A percentile compares a stretch with the other conserved stretches of the same genome.
Evolutionary conservation across 2,329 filamentous ascomycete genomes (phyloP).

Genomic region (Fusarium buxicola): DNA sequence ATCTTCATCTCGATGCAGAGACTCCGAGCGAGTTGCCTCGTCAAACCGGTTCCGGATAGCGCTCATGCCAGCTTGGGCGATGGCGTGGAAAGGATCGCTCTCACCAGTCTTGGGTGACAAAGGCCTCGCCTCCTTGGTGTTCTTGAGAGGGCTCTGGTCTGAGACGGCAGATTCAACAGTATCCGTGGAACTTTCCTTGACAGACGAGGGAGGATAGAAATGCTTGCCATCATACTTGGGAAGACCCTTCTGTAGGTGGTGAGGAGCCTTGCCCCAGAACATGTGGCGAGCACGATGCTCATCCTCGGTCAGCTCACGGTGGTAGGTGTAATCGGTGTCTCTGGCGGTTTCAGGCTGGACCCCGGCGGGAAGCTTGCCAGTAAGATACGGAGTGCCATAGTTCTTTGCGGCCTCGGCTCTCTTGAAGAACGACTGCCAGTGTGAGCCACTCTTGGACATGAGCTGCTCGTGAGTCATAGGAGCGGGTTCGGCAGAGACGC

Average conservation of each 20-base stretch:
- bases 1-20: constrained; percentile 41
- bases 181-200: constrained; percentile 50
- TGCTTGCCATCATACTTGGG: constrained; percentile 75
- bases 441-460: constrained; percentile 27
- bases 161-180: neutral
- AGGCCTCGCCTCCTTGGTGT: constrained; percentile 4
- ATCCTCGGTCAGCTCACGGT: constrained; percentile 67
- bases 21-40: constrained; percentile 51
- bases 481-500: constrained; percentile 20
- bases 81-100: constrained; percentile 33
- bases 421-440: constrained; percentile 41
- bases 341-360: constrained; percentile 55
- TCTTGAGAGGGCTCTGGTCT: neutral
- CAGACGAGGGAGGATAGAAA: constrained; percentile 69
- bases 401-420: constrained; percentile 27
- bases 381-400: constrained; percentile 61
- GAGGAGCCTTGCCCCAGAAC: constrained; percentile 70
- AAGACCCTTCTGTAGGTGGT: constrained; percentile 62
- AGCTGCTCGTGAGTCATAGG: constrained; percentile 11
- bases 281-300: constrained; percentile 69
- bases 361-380: constrained; percentile 63
- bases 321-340: constrained; percentile 65
- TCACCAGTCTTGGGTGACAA: constrained; percentile 12
- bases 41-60: constrained; percentile 42
- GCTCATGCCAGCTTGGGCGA: constrained; percentile 17